Evolutionary conservation across 495 filamentous ascomycete genomes (phyloP), one percentile per base, ranked within the genome.

Genomic region (Thermothielavioides terrestris): DNA sequence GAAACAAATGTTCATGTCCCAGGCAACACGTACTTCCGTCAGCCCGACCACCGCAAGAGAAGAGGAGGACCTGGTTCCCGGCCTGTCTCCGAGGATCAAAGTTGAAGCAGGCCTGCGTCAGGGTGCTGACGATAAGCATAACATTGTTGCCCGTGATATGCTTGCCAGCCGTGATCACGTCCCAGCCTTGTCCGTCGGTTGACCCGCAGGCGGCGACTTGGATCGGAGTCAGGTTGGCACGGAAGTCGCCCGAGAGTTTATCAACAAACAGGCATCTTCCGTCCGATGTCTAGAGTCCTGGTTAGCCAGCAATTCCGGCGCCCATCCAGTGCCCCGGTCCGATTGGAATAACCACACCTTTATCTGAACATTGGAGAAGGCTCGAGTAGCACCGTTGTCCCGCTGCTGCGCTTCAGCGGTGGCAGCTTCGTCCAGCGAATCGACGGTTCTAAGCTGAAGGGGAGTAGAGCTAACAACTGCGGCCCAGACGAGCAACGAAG

Each of bases 71-170:
- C 58, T 75, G 71, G 45, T 74, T 72, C 12, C 72, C 73, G 26
- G 57, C 59, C 1, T 61, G 57, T n/a, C 73, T 65, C 15, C 73
- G 67, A 1, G 65, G 64, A 50, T 80, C 75, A 39, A 78, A 76
- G 66, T 77, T 78, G 50, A 77, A 60, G 46, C 77, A 80, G 34
- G 76, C 77, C 52, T 77, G 70, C 1, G 76, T 79, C 60, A 77
- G 50, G 15, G 73, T 72, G 64, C 71, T 78, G 39, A 78, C 77
- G 32, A 80, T 57, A 8, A 80, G 62, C 65, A 72, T 68, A 0
- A 65, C 64, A 23, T 64, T 62, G 27, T 65, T 48, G 30, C 55
- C 62, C 56, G 71, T 55, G 39, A 74, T 68, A 48, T 80, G 76
- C 54, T 71, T 69, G 27, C 77, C 77, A 3, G 54, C 55, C 1